These are phyloP conservation scores for Verticillium albo-atrum DNA, from an alignment of 2,329 filamentous ascomycete species.

Conservation along the genomic window DNA sequence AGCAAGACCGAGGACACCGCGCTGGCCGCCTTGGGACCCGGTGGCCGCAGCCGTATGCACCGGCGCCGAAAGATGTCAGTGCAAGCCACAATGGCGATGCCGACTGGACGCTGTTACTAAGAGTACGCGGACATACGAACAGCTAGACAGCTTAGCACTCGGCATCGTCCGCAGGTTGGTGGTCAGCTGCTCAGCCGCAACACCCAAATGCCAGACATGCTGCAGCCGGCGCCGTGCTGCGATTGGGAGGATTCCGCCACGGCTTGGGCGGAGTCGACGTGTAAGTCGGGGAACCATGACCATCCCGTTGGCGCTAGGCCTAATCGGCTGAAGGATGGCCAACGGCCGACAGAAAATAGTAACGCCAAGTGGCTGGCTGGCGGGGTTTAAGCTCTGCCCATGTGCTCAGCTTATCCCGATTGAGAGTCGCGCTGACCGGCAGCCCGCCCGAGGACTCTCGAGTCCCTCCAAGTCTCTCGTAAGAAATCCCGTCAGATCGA, in stretches of 20 bases:
- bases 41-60: not conserved
- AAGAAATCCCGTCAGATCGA: not conserved
- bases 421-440: not conserved
- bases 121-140: not conserved
- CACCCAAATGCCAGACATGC: not conserved
- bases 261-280: not conserved
- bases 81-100: not conserved
- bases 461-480: not conserved
- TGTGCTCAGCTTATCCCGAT: not conserved
- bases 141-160: not conserved
- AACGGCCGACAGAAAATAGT: not conserved
- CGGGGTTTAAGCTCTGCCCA: not conserved
- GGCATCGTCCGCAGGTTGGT: not conserved
- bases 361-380: not conserved
- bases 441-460: not conserved
- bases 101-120: not conserved
- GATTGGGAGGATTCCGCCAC: not conserved
- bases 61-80: not conserved
- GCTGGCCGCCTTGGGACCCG: not conserved
- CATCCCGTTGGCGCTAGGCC: not conserved
- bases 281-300: not conserved
- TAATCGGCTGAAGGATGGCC: not conserved
- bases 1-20: no score
- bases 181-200: not conserved
- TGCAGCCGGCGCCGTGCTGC: not conserved